phyloP scores from a whole-genome alignment of 1,139 yeast species.

The Scheffersomyces titani region DNA sequence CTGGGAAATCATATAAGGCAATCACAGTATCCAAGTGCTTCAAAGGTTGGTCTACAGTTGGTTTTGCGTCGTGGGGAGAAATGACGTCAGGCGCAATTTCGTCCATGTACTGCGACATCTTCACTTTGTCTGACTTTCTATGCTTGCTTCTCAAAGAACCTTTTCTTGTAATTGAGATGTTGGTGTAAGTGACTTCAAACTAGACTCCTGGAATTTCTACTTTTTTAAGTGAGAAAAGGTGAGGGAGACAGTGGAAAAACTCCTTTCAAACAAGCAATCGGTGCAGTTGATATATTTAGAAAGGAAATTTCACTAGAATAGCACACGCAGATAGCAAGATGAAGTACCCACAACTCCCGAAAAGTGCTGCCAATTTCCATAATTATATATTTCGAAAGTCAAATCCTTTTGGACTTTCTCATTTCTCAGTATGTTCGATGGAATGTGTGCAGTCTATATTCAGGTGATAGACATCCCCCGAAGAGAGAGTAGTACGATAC shows the following conservation, averaged over 20 bases:
- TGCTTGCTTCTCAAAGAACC: background rate
- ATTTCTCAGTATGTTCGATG: background rate
- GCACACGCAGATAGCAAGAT: background rate
- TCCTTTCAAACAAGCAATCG: background rate
- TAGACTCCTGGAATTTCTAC: background rate
- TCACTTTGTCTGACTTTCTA: background rate
- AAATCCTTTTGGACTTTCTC: background rate
- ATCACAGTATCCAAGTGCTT: conserved; percentile 51
- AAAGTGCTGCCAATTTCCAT: background rate
- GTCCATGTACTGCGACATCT: conserved; percentile 21
- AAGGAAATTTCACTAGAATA: background rate
- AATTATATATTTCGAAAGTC: background rate
- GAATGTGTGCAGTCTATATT: background rate
- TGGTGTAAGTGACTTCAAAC: background rate
- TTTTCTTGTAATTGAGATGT: background rate
- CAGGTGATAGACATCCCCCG: background rate
- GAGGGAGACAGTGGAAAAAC: background rate
- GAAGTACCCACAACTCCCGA: background rate
- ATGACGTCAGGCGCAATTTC: conserved; percentile 45
- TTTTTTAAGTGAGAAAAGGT: too few species aligned
- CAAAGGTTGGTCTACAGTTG: conserved; percentile 24
- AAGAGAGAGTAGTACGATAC: background rate
- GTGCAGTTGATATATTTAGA: background rate
- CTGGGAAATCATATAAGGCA: conserved; percentile 53
- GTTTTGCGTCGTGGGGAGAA: conserved; percentile 27